These are phyloP conservation scores for Bipolaris oryzae DNA, from an alignment of 2,329 filamentous ascomycete species.

Conservation along the genomic window DNA sequence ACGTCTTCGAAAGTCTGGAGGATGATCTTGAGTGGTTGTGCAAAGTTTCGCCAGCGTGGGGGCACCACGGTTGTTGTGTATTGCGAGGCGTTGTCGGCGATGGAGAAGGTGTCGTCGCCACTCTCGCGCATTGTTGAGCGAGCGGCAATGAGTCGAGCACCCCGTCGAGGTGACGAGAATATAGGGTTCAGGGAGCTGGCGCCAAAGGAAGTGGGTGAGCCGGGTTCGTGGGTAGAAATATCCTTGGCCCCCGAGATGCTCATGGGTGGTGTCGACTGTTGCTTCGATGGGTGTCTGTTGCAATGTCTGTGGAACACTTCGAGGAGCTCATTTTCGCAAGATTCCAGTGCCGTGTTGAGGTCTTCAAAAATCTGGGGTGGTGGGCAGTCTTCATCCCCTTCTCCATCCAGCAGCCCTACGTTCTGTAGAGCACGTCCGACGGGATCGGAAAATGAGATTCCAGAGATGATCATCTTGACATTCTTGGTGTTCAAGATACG, in stretches of 20 bases:
- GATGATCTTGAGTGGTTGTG: conserved; percentile 87
- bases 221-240: conserved; percentile 17
- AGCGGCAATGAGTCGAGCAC: conserved; percentile 78
- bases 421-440: conserved; percentile 80
- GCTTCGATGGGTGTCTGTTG: conserved; percentile 44
- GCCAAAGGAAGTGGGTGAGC: conserved; percentile 33
- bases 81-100: conserved; percentile 18
- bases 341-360: conserved; percentile 90
- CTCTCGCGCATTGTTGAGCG: conserved; percentile 71
- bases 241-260: conserved; percentile 34
- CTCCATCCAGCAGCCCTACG: conserved; percentile 79
- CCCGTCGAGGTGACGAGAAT: conserved; percentile 78
- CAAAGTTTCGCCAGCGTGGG: conserved; percentile 81
- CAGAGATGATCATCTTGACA: conserved; percentile 82
- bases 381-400: conserved; percentile 64
- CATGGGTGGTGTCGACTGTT: conserved; percentile 44
- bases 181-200: conserved; percentile 56
- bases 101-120: conserved; percentile 22
- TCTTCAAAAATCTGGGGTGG: conserved; percentile 75
- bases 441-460: conserved; percentile 75
- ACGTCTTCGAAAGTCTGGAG: conserved; percentile 94
- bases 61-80: conserved; percentile 16
- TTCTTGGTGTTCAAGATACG: conserved; percentile 77
- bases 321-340: conserved; percentile 91
- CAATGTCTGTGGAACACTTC: conserved; percentile 62